Conservation (phyloP, 306 rosid genomes). For the Cicer yamashitae region DNA sequence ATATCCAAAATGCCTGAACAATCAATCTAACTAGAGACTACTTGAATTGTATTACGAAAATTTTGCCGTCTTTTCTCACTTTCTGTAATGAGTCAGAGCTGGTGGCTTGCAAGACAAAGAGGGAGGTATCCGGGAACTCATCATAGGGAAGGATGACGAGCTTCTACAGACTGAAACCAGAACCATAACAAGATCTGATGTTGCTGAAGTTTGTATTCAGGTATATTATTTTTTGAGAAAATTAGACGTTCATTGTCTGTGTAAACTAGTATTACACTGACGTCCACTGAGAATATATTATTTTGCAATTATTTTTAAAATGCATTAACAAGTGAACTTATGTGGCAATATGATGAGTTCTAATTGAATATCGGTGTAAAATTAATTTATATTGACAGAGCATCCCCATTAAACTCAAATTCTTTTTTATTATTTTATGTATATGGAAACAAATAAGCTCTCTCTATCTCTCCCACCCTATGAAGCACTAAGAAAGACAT, state of each 20-base stretch:
- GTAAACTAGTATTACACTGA: too few relatives aligned
- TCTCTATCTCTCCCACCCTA: too few relatives aligned
- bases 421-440: background rate
- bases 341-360: too few relatives aligned
- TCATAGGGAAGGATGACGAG: conserved; percentile 89
- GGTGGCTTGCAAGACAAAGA: conserved; percentile 96
- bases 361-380: too few relatives aligned
- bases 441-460: background rate
- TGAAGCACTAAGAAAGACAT: too few relatives aligned
- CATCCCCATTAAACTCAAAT: too few relatives aligned
- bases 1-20: background rate
- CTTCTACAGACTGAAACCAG: conserved; percentile 85
- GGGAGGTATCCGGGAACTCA: conserved; percentile 80
- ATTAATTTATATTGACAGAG: too few relatives aligned
- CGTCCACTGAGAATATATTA: too few relatives aligned
- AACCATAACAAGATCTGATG: conserved; percentile 84
- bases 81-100: conserved; percentile 60
- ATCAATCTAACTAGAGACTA: background rate
- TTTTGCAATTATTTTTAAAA: too few relatives aligned
- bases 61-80: background rate
- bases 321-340: too few relatives aligned
- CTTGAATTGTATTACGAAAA: too few relatives aligned
- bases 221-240: conserved; percentile 44
- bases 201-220: conserved; percentile 96
- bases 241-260: too few relatives aligned